Conservation (phyloP, 805 yeast species). For the Nematodospora valgi region DNA sequence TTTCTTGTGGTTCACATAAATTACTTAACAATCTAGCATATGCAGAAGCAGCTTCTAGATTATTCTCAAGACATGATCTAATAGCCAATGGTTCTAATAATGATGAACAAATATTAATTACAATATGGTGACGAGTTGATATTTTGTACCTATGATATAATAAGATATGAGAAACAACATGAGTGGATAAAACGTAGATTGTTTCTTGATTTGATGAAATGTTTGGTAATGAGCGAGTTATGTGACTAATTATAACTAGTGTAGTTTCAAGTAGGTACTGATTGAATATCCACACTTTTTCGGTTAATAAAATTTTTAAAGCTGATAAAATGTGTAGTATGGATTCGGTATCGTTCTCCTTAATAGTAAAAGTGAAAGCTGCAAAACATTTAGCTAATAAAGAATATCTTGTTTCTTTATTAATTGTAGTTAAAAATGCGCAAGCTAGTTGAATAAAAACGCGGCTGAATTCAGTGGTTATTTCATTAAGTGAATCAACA, state of each 20-base stretch:
- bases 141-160: conserved; percentile 68
- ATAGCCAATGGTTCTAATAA: conserved; percentile 46
- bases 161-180: conserved; percentile 56
- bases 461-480: conserved; percentile 10
- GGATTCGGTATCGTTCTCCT: conserved; percentile 9
- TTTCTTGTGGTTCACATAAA: conserved; percentile 66
- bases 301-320: conserved; percentile 40
- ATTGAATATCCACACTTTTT: conserved; percentile 53
- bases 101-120: conserved; percentile 47
- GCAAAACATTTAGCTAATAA: conserved; percentile 7
- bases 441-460: conserved; percentile 19
- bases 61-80: not conserved
- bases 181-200: conserved; percentile 39
- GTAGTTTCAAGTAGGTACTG: conserved; percentile 66
- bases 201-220: conserved; percentile 9
- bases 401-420: conserved; percentile 13
- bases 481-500: conserved; percentile 15
- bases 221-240: conserved; percentile 2
- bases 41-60: conserved; percentile 40
- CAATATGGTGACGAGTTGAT: conserved; percentile 68
- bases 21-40: conserved; percentile 59
- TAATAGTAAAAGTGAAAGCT: too few species aligned
- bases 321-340: conserved; percentile 12
- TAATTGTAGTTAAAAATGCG: conserved; percentile 13
- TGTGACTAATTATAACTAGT: conserved; percentile 34